Evolutionary conservation across 805 yeast genomes (phyloP), one percentile per base, ranked within the genome.

Genomic region (Lipomyces mesembrius): DNA sequence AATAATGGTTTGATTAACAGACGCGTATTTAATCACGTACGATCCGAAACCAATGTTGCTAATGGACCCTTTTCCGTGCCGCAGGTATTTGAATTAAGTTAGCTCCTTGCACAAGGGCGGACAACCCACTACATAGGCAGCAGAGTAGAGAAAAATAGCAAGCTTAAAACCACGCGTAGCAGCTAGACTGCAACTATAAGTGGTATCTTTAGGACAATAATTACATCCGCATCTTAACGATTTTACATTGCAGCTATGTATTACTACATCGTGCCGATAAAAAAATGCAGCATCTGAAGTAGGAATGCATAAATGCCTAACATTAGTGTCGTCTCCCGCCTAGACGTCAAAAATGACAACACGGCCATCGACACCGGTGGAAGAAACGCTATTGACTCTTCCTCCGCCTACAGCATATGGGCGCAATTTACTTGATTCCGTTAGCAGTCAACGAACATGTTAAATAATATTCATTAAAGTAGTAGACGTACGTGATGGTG

Each of bases 331-430:
- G 2, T 17, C 20, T 11, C 49, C 7, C 1, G 1, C 32, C 32
- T 77, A 86, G 62, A 83, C 83, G 61, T 81, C 80, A 77, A 91
- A 94, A 60, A 94, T 82, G 54, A 93, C 98, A 61, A 94, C 85
- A 76, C 89, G 90, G 63, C 99, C 98, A 76, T 95, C 99, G 66
- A 90, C 86, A 65, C 97, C 98, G 66, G 92, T 87, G 17, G 92
- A 82, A 12, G 91, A 87, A 69, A 88, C 82, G 78, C 85, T 83
- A 57, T 87, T 80, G 46, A 90, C 85, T 32, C 83, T 83, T 46
- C 74, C 75, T 52, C 86, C 86, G 37, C 77, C 78, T 7, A 81
- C 72, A 46, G 79, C 80, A 64, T 80, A 84, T 46, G 85, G 79
- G 73, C 84, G 83, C 63, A 91, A 78, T 64, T 60, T 68, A 14